Conservation (phyloP, 2,329 filamentous ascomycete genomes). For the Trichophyton mentagrophytes region DNA sequence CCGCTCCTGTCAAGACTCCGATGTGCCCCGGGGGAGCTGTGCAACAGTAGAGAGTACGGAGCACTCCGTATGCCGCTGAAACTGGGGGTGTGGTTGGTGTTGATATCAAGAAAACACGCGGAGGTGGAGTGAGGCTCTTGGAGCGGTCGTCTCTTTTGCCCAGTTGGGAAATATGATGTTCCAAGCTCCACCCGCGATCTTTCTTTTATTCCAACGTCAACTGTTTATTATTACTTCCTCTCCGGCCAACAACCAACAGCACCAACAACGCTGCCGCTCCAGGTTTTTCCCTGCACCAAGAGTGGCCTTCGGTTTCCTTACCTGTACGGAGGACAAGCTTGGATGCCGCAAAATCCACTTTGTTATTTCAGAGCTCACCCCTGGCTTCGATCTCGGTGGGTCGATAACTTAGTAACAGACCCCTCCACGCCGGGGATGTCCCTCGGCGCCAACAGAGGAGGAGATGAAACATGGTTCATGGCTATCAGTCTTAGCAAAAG, state of each 20-base stretch:
- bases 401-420: no score
- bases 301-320: neutral
- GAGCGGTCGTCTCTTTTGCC: neutral
- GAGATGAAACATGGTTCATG: slow-evolving; percentile 2
- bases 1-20: neutral
- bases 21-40: neutral
- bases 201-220: neutral
- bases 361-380: neutral
- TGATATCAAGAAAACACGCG: neutral
- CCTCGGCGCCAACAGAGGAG: neutral
- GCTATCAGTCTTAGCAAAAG: slow-evolving; percentile 1
- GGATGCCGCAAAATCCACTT: neutral
- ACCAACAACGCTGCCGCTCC: neutral
- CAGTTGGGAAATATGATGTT: neutral
- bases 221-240: neutral
- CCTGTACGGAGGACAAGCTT: neutral
- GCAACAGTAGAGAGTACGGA: neutral
- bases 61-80: neutral
- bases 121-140: neutral
- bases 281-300: neutral
- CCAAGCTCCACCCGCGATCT: neutral
- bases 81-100: neutral
- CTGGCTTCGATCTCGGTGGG: neutral
- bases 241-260: neutral
- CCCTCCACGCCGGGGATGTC: no score